These are phyloP conservation scores for Coemansia sp. DNA, from an alignment of 192 early-diverging fungal genomes.

Conservation along the genomic window DNA sequence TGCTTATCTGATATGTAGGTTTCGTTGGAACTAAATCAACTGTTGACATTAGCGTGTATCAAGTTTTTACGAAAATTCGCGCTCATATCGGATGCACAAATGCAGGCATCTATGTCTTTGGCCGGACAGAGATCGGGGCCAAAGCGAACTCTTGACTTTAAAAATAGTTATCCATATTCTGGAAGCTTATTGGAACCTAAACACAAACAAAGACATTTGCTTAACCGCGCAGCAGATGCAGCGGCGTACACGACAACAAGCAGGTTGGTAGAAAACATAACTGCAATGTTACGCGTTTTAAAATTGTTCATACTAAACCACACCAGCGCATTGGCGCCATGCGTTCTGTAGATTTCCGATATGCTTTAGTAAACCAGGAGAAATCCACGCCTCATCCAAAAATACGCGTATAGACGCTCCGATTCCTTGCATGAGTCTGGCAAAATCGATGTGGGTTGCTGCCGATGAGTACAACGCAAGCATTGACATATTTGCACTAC, in stretches of 20 bases:
- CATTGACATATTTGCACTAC: constrained; percentile 6
- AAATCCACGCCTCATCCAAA: background rate
- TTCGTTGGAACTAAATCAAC: constrained; percentile 16
- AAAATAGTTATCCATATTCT: background rate
- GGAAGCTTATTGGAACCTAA: background rate
- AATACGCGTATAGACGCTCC: background rate
- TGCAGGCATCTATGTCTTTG: constrained; percentile 9
- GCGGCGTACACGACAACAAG: background rate
- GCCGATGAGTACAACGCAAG: background rate
- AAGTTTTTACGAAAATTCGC: constrained; percentile 44
- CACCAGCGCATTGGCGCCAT: background rate
- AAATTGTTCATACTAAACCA: background rate
- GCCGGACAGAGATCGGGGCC: background rate
- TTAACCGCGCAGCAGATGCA: background rate
- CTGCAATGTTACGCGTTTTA: background rate
- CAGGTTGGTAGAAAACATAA: background rate
- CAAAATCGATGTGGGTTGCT: background rate
- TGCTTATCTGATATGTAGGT: background rate
- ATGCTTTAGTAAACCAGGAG: constrained; percentile 1
- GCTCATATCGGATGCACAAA: constrained; percentile 32
- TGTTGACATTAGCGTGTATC: constrained; percentile 35
- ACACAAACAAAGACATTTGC: background rate
- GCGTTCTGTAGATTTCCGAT: constrained; percentile 22
- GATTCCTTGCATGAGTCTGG: background rate
- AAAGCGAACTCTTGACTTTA: background rate